Evolutionary conservation across 441 rosid species (phyloP), one percentile per base, ranked within the genome.

Genomic region (Breynia disticha): DNA sequence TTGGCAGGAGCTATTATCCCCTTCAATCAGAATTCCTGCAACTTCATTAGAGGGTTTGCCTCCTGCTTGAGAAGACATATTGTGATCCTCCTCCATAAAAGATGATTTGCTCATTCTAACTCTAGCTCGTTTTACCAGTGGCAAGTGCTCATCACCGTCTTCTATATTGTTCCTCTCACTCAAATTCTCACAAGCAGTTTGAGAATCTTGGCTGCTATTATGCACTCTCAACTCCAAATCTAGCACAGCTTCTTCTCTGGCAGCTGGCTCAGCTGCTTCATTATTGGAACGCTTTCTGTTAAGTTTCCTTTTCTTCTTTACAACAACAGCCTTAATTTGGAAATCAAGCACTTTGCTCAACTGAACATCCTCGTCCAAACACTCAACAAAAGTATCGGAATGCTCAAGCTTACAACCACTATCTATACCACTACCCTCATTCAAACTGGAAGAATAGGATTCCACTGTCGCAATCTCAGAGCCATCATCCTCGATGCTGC

Each of bases 81-180:
- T 65, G 37, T 41, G 62, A n/a, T n/a, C n/a, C 62, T 74, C 70
- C 47, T 67, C 75, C 18, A 54, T 62, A 60, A 80, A 67, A 11
- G 70, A 71, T 45, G 72, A 65, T 70, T 82, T 78, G 39, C 96
- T 75, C 97, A 87, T 85, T 57, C 96, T 76, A 66, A 90, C 99
- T 79, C 99, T 82, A 15, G 99, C 99, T 61, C 97, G 85, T 71
- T 94, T 90, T 59, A 87, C 79, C 49, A 94, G 68, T 9, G 99
- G 97, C 72, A 94, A 75, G 71, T 94, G 99, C 69, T 87, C 87
- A 67, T 94, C 99, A 28, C 97, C 99, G 57, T 78, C 88, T 43
- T 76, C 97, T 69, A 71, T 83, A 19, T 63, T 67, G 57, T 65
- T 63, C 54, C 65, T 73, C 46, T 72, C 84, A 63, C 56, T 66